Percentiles rank a stretch among this genome's conserved stretches.
phyloP scores from a whole-genome alignment of 2,329 filamentous ascomycete species.

The Sporothrix schenckii region DNA sequence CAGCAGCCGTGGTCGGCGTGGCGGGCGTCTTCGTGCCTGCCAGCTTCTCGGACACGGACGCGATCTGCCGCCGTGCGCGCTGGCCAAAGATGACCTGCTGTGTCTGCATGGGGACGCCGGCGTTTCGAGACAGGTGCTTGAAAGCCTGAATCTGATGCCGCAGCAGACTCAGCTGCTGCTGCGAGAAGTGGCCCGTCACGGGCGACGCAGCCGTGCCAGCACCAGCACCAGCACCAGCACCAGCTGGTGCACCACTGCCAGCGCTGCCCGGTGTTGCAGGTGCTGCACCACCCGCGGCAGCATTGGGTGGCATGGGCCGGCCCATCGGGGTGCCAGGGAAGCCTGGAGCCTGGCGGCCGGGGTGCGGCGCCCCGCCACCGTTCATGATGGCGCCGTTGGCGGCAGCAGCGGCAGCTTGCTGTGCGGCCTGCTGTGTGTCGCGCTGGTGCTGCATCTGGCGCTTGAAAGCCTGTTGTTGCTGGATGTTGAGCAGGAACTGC shows the following conservation, averaged over 20 bases:
- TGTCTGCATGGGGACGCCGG: conserved; percentile 74
- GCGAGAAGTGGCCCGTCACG: conserved; percentile 66
- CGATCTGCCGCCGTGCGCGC: conserved; percentile 63
- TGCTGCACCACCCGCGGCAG: not conserved
- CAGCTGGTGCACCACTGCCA: conserved; percentile 11
- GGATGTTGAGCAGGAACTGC: conserved; percentile 70
- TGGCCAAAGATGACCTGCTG: conserved; percentile 82
- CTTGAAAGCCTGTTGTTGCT: conserved; percentile 44
- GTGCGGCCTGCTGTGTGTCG: conserved; percentile 35
- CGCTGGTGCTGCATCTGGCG: conserved; percentile 50
- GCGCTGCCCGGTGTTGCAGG: conserved; percentile 28
- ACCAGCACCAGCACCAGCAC: not conserved
- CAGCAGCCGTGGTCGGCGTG: not conserved
- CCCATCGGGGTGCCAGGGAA: conserved; percentile 36
- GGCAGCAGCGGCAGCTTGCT: conserved; percentile 41
- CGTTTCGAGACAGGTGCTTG: conserved; percentile 84
- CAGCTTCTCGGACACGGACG: conserved; percentile 54
- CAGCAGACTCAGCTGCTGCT: conserved; percentile 76
- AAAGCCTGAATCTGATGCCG: conserved; percentile 89
- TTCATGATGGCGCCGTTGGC: conserved; percentile 50
- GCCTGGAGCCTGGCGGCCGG: conserved; percentile 45
- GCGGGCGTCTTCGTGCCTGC: conserved; percentile 41
- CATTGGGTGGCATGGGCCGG: conserved; percentile 30
- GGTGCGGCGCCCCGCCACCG: conserved; percentile 37
- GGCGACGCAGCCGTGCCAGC: conserved; percentile 37